Base-by-base conservation (phyloP, 2,329 filamentous ascomycete genomes). In the Talaromyces sp. region DNA sequence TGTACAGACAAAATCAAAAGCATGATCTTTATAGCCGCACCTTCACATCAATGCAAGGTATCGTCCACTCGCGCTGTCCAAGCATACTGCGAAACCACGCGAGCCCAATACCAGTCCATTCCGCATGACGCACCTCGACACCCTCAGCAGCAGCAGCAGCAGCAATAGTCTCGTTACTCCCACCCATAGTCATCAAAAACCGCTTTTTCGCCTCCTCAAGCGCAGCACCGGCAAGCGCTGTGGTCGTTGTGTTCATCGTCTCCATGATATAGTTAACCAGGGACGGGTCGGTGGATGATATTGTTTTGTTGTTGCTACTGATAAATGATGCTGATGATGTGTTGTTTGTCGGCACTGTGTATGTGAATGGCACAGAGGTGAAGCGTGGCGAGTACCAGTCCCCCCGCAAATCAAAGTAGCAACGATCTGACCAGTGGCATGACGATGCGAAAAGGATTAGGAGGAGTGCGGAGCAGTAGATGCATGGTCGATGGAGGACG, bases 401-500 rank as follows among this genome's bases (percentile, higher is more conserved):
- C 69, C 87, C 89, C 66, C 81, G 84, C 69, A 97, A 89, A 79
- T 97, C 93, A 81, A 97, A 94, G 79, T 97, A 94, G 73, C 90
- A 94, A 58, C 87, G 86, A 73, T 92, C 89, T 66, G 88, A 90
- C 90, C 90, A 94, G 82, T 92, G 88, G 76, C 90, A 94, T 27
- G 89, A 92, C 27, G 92, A 95, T 66, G 92, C 84, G 80, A 97
- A 96, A 67, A 99, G 91, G 68, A 97, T 92, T 65, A 96, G 84
- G 54, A 99, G 90, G 58, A 99, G 88, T 63, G 97, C 87, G 63
- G 92, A 96, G 84, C 94, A 99, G 83, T 99, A 99, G 68, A 96
- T 88, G 80, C 94, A 99, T 58, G 94, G 94, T 59, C 93, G 88
- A 79, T 97, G 96, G 69, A 99, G 87, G 77, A 96, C 90, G 81